Evolutionary conservation across 2,329 filamentous ascomycete genomes (phyloP).

Genomic region (Byssoonygena ceratinophila): DNA sequence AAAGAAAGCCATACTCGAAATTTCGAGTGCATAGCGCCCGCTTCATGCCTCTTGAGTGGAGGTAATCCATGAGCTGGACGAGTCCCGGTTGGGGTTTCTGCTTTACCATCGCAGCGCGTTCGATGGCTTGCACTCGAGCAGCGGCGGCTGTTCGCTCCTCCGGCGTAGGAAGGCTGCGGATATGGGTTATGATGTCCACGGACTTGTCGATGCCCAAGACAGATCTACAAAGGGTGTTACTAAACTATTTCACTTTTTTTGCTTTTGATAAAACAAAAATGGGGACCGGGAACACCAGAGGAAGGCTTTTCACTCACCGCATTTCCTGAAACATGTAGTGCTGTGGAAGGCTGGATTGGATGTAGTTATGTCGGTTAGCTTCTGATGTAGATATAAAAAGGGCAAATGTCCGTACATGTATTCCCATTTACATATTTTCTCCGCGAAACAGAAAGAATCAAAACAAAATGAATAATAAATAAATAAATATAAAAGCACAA

Average conservation of each 20-base stretch:
- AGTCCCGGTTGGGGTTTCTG: constrained; percentile 79
- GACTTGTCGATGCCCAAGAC: constrained; percentile 61
- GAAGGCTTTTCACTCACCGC: constrained; percentile 50
- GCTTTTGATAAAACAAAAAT: not conserved
- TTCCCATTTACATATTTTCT: not conserved
- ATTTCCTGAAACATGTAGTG: constrained; percentile 93
- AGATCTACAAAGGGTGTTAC: constrained; percentile 23
- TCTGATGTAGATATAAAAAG: not conserved
- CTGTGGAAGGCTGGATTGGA: constrained; percentile 60
- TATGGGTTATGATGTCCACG: constrained; percentile 79
- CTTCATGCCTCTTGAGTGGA: constrained; percentile 54
- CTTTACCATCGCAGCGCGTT: constrained; percentile 65
- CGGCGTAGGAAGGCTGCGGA: constrained; percentile 58
- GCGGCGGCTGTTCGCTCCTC: constrained; percentile 54
- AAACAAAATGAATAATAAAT: not conserved
- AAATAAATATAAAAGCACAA: constrained; percentile 4
- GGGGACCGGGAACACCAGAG: not conserved
- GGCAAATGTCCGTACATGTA: not conserved
- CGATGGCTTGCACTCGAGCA: constrained; percentile 65
- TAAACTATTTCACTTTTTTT: not conserved
- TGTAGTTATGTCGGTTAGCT: not conserved
- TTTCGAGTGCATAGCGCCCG: constrained; percentile 92
- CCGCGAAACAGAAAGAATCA: too few species aligned
- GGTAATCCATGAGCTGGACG: constrained; percentile 65
- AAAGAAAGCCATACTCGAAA: constrained; percentile 51